Percentiles rank a stretch among this genome's conserved stretches.
phyloP scores from a whole-genome alignment of 345 rosid species.

The Eutrema yunnanense region DNA sequence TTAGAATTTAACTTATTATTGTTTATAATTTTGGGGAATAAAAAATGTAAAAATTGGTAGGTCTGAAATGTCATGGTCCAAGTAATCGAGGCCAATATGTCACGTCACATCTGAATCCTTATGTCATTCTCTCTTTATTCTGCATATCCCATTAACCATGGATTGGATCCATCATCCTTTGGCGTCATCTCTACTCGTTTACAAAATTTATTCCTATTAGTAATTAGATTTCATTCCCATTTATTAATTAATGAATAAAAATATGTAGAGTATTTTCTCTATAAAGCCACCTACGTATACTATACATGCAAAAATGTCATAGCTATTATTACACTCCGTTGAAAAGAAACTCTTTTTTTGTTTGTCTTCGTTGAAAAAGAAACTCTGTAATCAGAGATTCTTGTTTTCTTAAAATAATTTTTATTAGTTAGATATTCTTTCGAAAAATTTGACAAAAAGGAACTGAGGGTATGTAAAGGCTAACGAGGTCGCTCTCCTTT shows the following conservation, averaged over 20 bases:
- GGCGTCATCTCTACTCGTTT: conserved; percentile 11
- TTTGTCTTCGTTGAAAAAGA: conserved; percentile 7
- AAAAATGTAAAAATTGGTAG: conserved; percentile 2
- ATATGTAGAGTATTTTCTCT: conserved; percentile 14
- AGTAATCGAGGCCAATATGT: conserved; percentile 34
- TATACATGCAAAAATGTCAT: conserved; percentile 26
- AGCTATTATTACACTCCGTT: conserved; percentile 16
- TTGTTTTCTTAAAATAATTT: conserved; percentile 3
- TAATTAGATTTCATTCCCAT: conserved; percentile 16
- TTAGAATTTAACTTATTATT: background rate
- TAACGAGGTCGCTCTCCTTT: conserved; percentile 18
- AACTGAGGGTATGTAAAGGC: conserved; percentile 20
- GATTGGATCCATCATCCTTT: conserved; percentile 30
- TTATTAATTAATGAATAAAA: background rate
- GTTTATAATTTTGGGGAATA: background rate
- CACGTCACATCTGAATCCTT: conserved; percentile 37
- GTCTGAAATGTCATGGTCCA: conserved; percentile 30
- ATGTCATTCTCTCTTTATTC: conserved; percentile 37
- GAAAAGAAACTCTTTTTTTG: background rate
- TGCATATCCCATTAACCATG: conserved; percentile 31
- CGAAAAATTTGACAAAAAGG: conserved; percentile 27
- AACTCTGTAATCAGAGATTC: conserved; percentile 13
- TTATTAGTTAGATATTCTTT: conserved; percentile 23
- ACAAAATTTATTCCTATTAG: conserved; percentile 20
- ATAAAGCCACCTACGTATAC: conserved; percentile 20